Conservation (phyloP, 495 filamentous ascomycete species). For the Aspergillus biplanus region DNA sequence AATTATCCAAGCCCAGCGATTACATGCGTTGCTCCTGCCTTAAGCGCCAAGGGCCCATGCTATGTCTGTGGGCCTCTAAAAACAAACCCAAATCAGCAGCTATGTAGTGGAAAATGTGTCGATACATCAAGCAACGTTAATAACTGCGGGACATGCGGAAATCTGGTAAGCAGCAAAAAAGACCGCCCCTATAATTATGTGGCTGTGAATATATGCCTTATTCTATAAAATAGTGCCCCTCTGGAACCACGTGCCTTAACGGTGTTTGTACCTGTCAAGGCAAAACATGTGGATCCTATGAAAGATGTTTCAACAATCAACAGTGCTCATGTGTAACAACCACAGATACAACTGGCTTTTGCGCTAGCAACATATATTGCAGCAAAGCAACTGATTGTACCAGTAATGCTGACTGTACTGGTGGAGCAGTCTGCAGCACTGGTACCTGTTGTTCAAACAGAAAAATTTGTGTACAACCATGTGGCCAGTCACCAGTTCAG, state of each 20-base stretch:
- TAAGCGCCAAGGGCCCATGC: not conserved
- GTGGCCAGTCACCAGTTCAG: too few relatives aligned
- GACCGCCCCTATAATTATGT: not conserved
- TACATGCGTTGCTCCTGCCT: not conserved
- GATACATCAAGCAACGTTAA: not conserved
- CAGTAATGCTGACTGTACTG: not conserved
- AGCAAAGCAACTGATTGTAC: not conserved
- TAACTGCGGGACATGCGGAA: not conserved
- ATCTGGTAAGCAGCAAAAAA: not conserved
- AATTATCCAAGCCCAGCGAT: not conserved
- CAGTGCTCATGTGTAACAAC: not conserved
- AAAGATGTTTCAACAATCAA: not conserved
- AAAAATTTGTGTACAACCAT: too few relatives aligned
- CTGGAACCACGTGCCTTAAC: conserved; percentile 1
- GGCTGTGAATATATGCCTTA: not conserved
- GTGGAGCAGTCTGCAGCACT: too few relatives aligned
- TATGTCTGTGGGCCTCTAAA: conserved; percentile 5
- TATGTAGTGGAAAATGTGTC: not conserved
- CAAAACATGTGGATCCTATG: not conserved
- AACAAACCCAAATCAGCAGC: conserved; percentile 4
- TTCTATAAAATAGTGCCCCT: not conserved
- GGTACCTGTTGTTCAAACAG: too few relatives aligned
- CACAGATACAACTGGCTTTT: not conserved
- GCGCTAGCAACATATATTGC: not conserved
- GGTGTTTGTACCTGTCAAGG: not conserved